Base-by-base conservation (phyloP, 345 rosid genomes). In the Eutrema heterophyllum region DNA sequence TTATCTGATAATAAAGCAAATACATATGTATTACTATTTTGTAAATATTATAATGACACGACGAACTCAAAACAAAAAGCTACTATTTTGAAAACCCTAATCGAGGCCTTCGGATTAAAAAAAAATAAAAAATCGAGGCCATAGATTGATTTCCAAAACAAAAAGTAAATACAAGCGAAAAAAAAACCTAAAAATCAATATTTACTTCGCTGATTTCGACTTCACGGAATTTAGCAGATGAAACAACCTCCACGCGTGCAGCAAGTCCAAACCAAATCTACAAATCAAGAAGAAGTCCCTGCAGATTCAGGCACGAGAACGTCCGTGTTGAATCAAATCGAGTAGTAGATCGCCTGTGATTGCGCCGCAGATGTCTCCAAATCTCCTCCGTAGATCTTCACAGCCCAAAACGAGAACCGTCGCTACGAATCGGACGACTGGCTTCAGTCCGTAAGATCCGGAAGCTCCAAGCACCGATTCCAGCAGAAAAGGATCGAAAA, bases 1-100 rank as follows among this genome's bases (percentile, higher is more conserved):
- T 21, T 77, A 61, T 78, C 81, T 78, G 81, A 78, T 78, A 56
- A 72, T 66, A 67, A 78, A 66, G 2, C 66, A 78, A 72, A 73
- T 58, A 77, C 63, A 72, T 67, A 67, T 45, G 46, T 57, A 73
- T 73, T 70, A 71, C 70, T 64, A 72, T 6, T 8, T 45, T 30
- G 18, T 65, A 49, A 48, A 53, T 16, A 49, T 50, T 40, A 71
- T 52, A 73, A 62, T 64, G 52, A 67, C 64, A 69, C 68, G 21
- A 68, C 44, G n/a, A 30, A 46, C 60, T 65, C 53, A 72, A 27
- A 50, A 77, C 24, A 66, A 33, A 57, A 67, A 30, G 11, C 52
- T 60, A 71, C 59, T 67, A 62, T 70, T 55, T 72, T 64, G 67
- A 71, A 71, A 65, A 64, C 63, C 57, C 72, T 70, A 70, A 76